Evolutionary conservation across 2,329 filamentous ascomycete species (phyloP).

Genomic region (Fonsecaea monophora): DNA sequence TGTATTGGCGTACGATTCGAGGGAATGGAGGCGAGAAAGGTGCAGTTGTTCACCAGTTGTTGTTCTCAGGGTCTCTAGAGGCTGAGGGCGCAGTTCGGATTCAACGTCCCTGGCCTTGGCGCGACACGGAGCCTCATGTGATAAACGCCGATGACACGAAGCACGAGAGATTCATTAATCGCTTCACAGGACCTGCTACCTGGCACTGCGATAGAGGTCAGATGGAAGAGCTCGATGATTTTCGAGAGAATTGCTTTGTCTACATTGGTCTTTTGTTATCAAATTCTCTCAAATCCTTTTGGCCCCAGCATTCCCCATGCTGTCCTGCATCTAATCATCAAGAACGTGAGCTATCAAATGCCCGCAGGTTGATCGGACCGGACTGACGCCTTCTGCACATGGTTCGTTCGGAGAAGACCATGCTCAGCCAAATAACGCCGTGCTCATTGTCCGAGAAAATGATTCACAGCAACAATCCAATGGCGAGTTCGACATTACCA

Average conservation of each 20-base stretch:
- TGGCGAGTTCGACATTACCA: constrained; percentile 88
- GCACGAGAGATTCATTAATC: background rate
- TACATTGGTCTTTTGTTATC: background rate
- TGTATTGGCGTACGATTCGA: background rate
- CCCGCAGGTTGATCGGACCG: background rate
- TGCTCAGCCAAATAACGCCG: constrained; percentile 2
- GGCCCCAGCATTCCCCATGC: background rate
- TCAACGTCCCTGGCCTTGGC: background rate
- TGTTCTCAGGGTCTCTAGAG: background rate
- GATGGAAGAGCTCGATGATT: background rate
- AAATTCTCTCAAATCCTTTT: background rate
- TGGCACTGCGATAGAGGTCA: background rate
- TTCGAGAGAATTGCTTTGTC: background rate
- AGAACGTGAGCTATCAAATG: background rate
- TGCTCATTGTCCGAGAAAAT: background rate
- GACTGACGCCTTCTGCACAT: background rate
- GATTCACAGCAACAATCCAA: constrained; percentile 66
- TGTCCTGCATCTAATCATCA: background rate
- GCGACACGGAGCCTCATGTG: background rate
- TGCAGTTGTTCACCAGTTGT: background rate
- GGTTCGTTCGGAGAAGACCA: background rate
- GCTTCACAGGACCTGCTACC: background rate
- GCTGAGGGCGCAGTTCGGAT: background rate
- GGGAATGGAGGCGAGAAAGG: background rate
- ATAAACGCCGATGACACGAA: background rate